These are phyloP conservation scores for Zizania latifolia DNA, from an alignment of 176 grass and related monocot species.

Conservation along the genomic window DNA sequence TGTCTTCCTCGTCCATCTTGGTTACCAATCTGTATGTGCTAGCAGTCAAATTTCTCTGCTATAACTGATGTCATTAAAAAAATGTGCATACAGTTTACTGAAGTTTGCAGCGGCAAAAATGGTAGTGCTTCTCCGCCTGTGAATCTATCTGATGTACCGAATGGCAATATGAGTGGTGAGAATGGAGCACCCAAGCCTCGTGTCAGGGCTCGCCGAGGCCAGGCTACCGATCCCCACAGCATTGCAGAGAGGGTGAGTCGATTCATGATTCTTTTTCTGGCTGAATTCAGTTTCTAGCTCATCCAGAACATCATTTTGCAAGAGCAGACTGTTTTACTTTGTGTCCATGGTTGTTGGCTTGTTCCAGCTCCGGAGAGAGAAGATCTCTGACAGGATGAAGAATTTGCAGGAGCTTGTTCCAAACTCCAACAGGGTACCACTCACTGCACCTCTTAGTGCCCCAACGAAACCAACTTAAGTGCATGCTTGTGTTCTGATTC, in stretches of 20 bases:
- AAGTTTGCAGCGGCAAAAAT: background rate
- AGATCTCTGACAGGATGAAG: slow-evolving; percentile 81
- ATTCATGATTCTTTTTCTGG: background rate
- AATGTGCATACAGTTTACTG: background rate
- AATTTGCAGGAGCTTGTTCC: slow-evolving; percentile 68
- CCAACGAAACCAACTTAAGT: background rate
- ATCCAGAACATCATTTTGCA: background rate
- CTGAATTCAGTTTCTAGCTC: background rate
- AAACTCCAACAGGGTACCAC: slow-evolving; percentile 58
- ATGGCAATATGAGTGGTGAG: background rate
- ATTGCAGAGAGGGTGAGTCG: slow-evolving; percentile 31
- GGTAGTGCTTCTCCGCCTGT: background rate
- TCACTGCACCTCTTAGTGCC: background rate
- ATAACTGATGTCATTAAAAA: background rate
- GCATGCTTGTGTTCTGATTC: slow-evolving; percentile 11
- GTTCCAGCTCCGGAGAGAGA: slow-evolving; percentile 67
- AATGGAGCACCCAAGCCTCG: slow-evolving; percentile 25
- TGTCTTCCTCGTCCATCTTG: background rate
- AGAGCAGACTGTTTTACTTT: background rate
- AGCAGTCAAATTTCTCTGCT: background rate
- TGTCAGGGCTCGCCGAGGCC: slow-evolving; percentile 27
- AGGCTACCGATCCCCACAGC: slow-evolving; percentile 49
- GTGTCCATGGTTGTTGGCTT: too few species aligned
- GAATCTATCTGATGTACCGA: background rate
- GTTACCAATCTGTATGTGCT: background rate